Conservation (phyloP, 2,329 filamentous ascomycete species). For the Chaetomium olivaceum region DNA sequence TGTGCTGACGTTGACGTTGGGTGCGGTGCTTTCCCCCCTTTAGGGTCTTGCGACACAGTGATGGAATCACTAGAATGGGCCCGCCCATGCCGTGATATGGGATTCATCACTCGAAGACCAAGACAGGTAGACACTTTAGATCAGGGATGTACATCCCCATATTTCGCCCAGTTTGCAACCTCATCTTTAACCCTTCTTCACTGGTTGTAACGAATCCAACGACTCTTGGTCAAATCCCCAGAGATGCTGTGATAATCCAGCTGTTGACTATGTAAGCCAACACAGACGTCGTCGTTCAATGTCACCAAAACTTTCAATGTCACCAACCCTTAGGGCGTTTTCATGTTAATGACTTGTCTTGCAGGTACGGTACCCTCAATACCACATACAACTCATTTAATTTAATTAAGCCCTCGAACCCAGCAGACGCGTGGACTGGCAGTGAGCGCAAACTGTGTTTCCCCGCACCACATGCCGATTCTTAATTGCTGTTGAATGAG, state of each 20-base stretch:
- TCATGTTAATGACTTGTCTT: background rate
- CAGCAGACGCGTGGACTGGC: background rate
- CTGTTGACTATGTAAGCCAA: background rate
- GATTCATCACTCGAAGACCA: no score
- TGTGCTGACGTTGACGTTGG: no score
- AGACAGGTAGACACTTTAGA: no score
- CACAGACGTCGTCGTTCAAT: background rate
- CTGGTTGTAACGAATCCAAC: no score
- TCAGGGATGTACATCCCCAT: no score
- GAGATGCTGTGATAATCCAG: background rate
- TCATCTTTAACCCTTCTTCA: background rate
- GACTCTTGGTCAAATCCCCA: background rate
- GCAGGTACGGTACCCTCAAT: background rate
- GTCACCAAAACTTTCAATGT: background rate
- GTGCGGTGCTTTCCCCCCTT: no score
- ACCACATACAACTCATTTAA: background rate
- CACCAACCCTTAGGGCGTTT: background rate
- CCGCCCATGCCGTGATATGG: no score
- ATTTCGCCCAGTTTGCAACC: no score
- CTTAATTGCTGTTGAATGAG: background rate
- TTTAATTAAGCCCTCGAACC: background rate
- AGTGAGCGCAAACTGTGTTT: background rate
- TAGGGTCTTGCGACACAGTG: no score
- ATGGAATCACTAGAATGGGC: no score
- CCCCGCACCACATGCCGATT: background rate